Conservation (phyloP, 345 rosid genomes). For the Hibiscus tridactylites region DNA sequence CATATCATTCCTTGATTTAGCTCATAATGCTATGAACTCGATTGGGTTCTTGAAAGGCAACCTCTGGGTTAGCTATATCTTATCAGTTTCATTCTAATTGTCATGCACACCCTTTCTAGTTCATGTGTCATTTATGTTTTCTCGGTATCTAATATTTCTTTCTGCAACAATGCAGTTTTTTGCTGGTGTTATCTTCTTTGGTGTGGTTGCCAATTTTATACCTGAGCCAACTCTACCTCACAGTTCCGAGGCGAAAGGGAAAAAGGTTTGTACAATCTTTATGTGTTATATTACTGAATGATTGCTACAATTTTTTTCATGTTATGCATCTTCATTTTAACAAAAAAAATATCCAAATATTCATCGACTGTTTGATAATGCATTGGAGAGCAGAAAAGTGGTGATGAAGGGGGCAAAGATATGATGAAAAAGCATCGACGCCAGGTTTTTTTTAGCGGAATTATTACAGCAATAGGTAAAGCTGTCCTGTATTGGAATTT, state of each 20-base stretch:
- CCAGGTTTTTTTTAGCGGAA: conserved; percentile 86
- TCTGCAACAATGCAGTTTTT: conserved; percentile 61
- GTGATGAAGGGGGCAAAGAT: conserved; percentile 77
- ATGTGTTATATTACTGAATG: not conserved
- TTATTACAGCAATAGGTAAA: conserved; percentile 87
- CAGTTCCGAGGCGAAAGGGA: conserved; percentile 49
- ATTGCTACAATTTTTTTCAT: not conserved
- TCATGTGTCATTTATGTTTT: conserved; percentile 6
- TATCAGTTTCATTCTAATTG: conserved; percentile 13
- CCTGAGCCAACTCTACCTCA: conserved; percentile 76
- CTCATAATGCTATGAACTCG: conserved; percentile 93
- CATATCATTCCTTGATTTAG: conserved; percentile 93
- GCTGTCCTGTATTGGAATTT: conserved; percentile 6
- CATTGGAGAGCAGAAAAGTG: conserved; percentile 47
- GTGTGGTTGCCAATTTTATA: conserved; percentile 68
- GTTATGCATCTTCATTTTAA: not conserved
- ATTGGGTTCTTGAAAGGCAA: conserved; percentile 91
- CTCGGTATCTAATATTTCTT: conserved; percentile 21
- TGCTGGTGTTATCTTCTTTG: conserved; percentile 88
- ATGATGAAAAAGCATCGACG: conserved; percentile 77
- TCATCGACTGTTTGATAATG: conserved; percentile 17
- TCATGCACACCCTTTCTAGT: not conserved
- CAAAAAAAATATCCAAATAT: conserved; percentile 1
- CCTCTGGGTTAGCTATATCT: conserved; percentile 71
- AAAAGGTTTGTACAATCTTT: conserved; percentile 47